Base-by-base conservation (phyloP, 306 rosid species). In the Gynostemma pentaphyllum region DNA sequence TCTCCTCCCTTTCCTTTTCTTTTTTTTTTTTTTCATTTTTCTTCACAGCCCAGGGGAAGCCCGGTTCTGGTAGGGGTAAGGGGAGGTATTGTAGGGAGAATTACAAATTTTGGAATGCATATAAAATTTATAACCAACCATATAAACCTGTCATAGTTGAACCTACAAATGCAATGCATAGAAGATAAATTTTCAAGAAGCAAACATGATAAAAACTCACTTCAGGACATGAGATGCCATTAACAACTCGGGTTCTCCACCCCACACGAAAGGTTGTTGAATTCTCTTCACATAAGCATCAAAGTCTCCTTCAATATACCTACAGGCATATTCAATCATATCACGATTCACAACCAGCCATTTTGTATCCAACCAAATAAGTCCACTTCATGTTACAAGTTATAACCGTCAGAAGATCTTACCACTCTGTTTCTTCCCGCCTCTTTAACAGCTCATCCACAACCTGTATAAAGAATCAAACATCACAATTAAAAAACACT, bases 401-500 rank as follows among this genome's bases (percentile, higher is more conserved):
- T 15, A 61, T 46, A 32, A 10, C 26, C 30, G 67, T 22, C 26
- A 70, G 55, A 26, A 40, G 42, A 68, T 47, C 79, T 56, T 75
- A 91, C 98, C 98, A 91, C 74, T 91, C 96, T 7, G 88, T 77
- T 71, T 91, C 95, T 67, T 82, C 71, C n/a, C 98, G 95, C 74
- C 98, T 83, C 75, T 74, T 83, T 68, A 82, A 69, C 41, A 91
- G 83, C 80, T 91, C 98, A 27, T 82, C 83, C 3, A 76, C 98
- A 18, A 91, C 98, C 97, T 91, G 47, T 62, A n/a, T n/a, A 64
- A 52, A n/a, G 26, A 28, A 70, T 12, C 55, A 62, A 9, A n/a
- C 14, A 15, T 12, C 37, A 13, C 29, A 27, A 52, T 52, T 34
- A n/a, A 54, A 54, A 18, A 22, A 70, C 32, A 34, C 39, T 75